Base-by-base conservation (phyloP, 2,329 filamentous ascomycete species). In the Ilyonectria sp. region DNA sequence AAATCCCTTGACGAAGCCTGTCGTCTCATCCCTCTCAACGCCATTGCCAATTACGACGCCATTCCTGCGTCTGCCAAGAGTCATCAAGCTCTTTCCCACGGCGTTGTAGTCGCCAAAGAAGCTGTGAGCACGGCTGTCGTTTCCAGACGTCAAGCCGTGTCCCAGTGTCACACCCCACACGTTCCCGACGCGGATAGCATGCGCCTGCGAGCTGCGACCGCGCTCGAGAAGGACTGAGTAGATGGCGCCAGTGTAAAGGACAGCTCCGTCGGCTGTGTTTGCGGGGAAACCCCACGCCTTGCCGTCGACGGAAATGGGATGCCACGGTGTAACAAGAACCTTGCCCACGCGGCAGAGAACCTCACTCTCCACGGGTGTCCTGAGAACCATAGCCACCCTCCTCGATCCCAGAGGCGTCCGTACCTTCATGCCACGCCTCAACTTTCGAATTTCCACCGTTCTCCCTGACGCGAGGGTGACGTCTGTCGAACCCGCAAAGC, bases 261-360 rank as follows among this genome's bases (percentile, higher is more conserved):
- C 77, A 7, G 69, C 68, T 2, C 72, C 58, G 0, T 76, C 70
- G 0, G 80, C 76, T 1, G 83, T 71, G 0, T 83, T 68, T 0
- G 75, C 81, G 0, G 87, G 87, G 69, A 88, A 89, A 0, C 65
- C 70, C 87, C 86, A 90, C 3, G 60, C 70, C 49, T 78, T 75
- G 17, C 74, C 78, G 21, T 82, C 78, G 2, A 74, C 54, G 0
- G 79, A 82, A 3, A 91, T 77, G 1, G 89, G 89, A 74, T 91
- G 90, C 87, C 87, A 91, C 0, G 86, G 85, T 26, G 89, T 91
- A 31, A 90, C 84, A 7, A 86, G 74, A 8, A 90, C 78, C 1
- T 66, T 73, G 2, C 82, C 82, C 1, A 90, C 75, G 0, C 80
- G 80, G 65, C 85, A 87, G 73, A 91, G 81, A 1, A 74, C 65